Conservation (phyloP, 805 yeast species). For the Candida ulmi region DNA sequence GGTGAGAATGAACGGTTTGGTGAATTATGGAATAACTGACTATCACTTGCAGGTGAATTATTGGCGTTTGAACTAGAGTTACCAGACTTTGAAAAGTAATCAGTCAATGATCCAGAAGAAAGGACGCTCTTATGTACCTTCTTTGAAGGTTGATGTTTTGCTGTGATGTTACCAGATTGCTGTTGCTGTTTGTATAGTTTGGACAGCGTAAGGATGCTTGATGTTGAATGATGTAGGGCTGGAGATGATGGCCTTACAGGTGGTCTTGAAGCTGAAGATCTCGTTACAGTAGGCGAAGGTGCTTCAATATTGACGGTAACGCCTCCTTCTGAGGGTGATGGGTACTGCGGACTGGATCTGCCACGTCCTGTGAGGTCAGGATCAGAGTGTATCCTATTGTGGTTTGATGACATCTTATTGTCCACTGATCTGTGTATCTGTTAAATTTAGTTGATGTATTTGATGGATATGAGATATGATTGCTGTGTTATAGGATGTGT, state of each 20-base stretch:
- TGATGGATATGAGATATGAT: too few relatives aligned
- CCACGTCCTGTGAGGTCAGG: too few relatives aligned
- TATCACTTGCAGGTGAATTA: too few relatives aligned
- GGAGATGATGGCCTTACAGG: not conserved
- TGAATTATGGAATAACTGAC: not conserved
- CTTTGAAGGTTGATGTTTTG: constrained; percentile 9
- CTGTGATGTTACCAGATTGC: constrained; percentile 6
- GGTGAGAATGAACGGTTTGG: constrained; percentile 5
- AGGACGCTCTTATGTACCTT: constrained; percentile 20
- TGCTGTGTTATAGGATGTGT: too few relatives aligned
- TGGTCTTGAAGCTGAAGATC: not conserved
- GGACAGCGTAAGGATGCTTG: constrained; percentile 22
- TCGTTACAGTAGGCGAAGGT: too few relatives aligned
- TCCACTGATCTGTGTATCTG: too few relatives aligned
- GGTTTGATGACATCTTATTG: too few relatives aligned
- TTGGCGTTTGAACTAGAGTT: not conserved
- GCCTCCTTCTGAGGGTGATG: too few relatives aligned
- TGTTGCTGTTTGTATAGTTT: constrained; percentile 18
- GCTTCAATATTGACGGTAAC: too few relatives aligned
- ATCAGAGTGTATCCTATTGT: too few relatives aligned
- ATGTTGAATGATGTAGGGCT: constrained; percentile 11
- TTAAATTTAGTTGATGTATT: too few relatives aligned
- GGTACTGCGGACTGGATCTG: too few relatives aligned
- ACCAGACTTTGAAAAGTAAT: constrained; percentile 7
- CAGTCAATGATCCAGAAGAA: constrained; percentile 16